These are phyloP conservation scores for Globisporangium irregulare DNA, from an alignment of 352 stramenopile genomes.

Conservation along the genomic window DNA sequence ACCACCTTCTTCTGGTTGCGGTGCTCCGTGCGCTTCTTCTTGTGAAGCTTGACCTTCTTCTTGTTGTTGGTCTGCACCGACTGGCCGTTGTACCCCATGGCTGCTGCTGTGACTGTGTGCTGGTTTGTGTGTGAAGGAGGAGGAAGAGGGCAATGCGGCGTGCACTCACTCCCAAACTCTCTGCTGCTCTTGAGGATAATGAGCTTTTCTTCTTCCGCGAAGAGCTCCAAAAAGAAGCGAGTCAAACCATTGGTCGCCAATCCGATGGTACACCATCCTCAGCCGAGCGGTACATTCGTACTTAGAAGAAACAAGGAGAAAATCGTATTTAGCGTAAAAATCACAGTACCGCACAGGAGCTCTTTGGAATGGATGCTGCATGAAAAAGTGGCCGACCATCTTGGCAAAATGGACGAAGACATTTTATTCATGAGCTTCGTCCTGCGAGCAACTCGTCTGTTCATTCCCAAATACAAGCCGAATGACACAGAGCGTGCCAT, in stretches of 20 bases:
- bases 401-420: no score
- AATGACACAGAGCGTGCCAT: no score
- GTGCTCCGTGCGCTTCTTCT: slow-evolving; percentile 76
- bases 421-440: no score
- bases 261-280: slow-evolving; percentile 22
- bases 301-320: neutral
- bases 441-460: no score
- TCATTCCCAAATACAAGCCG: no score
- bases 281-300: slow-evolving; percentile 25
- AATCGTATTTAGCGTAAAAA: neutral
- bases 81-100: slow-evolving; percentile 53
- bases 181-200: slow-evolving; percentile 4
- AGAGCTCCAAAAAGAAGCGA: slow-evolving; percentile 18
- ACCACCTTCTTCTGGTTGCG: slow-evolving; percentile 84
- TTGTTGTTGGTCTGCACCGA: slow-evolving; percentile 81
- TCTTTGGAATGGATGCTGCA: neutral
- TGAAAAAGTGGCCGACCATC: neutral
- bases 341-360: neutral
- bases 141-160: slow-evolving; percentile 2
- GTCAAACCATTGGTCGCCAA: slow-evolving; percentile 24
- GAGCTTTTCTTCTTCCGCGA: neutral
- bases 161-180: slow-evolving; percentile 2
- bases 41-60: slow-evolving; percentile 85
- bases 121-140: neutral
- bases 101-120: slow-evolving; percentile 11